Evolutionary conservation across 352 stramenopile species (phyloP).

Genomic region (Phytophthora cactorum): DNA sequence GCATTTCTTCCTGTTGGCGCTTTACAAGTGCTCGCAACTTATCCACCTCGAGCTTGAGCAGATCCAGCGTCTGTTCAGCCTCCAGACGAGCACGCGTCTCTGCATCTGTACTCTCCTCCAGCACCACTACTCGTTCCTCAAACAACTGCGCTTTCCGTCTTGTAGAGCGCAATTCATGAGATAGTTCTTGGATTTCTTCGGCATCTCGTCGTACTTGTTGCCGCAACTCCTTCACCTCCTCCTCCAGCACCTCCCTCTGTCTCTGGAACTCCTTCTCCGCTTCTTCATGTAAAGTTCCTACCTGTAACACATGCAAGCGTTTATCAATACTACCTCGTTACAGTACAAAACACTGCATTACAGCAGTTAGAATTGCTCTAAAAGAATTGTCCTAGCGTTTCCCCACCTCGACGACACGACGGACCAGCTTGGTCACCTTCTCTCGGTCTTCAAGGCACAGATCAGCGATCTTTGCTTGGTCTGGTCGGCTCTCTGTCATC

Average conservation of each 20-base stretch:
- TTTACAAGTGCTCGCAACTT: conserved; percentile 66
- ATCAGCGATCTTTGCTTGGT: conserved; percentile 64
- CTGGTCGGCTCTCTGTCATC: conserved; percentile 19
- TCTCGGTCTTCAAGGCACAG: conserved; percentile 78
- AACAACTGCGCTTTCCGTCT: conserved; percentile 35
- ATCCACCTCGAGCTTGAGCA: conserved; percentile 73
- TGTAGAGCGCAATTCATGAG: conserved; percentile 49
- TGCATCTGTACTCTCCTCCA: conserved; percentile 65
- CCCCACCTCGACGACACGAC: conserved; percentile 70
- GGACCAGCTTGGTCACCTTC: conserved; percentile 83
- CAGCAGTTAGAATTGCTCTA: conserved; percentile 2
- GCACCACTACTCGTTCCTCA: conserved; percentile 59
- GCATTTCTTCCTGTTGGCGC: conserved; percentile 58
- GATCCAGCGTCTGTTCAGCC: conserved; percentile 69
- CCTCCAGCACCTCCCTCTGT: conserved; percentile 44
- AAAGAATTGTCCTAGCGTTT: not conserved
- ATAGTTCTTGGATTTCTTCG: conserved; percentile 58
- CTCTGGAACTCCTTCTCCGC: conserved; percentile 54
- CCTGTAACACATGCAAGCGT: conserved; percentile 20
- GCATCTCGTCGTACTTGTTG: conserved; percentile 49
- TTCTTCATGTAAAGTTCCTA: conserved; percentile 63
- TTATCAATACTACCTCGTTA: conserved; percentile 9
- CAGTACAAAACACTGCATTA: not conserved
- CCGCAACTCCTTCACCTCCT: conserved; percentile 60
- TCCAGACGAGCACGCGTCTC: conserved; percentile 62